phyloP scores from a whole-genome alignment of 2,329 filamentous ascomycete species.

The Ceratocystis destructans region DNA sequence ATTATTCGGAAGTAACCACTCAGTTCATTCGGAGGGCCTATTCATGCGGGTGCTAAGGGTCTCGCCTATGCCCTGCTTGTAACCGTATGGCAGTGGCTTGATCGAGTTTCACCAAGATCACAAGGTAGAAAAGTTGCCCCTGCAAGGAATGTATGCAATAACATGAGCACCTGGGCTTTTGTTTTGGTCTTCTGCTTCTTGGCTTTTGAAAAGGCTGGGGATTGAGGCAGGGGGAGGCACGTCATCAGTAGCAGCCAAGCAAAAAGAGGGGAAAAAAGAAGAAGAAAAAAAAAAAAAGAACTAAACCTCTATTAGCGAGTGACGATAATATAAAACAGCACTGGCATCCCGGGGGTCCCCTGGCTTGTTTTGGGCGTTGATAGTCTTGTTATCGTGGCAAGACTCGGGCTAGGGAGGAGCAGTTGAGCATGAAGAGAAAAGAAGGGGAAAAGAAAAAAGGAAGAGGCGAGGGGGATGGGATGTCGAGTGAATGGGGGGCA shows the following conservation, averaged over 20 bases:
- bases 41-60: not conserved
- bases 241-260: not conserved
- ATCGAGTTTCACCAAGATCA: slow-evolving; percentile 1
- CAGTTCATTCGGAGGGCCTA: not conserved
- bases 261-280: not conserved
- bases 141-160: too few relatives aligned
- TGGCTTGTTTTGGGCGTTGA: not conserved
- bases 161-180: too few relatives aligned
- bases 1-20: not conserved
- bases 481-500: too few relatives aligned
- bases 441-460: not conserved
- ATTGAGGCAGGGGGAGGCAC: not conserved
- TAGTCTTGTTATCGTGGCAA: not conserved
- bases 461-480: too few relatives aligned
- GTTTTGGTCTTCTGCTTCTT: not conserved
- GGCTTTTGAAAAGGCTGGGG: not conserved
- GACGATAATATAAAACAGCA: not conserved
- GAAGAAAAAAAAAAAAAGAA: not conserved
- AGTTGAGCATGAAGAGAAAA: not conserved
- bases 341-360: not conserved
- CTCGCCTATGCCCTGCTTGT: not conserved
- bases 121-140: too few relatives aligned
- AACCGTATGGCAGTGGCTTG: not conserved
- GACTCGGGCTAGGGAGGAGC: not conserved
- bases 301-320: not conserved